Conservation (phyloP, 192 early-diverging fungal species). For the Backusella tarrabulga region DNA sequence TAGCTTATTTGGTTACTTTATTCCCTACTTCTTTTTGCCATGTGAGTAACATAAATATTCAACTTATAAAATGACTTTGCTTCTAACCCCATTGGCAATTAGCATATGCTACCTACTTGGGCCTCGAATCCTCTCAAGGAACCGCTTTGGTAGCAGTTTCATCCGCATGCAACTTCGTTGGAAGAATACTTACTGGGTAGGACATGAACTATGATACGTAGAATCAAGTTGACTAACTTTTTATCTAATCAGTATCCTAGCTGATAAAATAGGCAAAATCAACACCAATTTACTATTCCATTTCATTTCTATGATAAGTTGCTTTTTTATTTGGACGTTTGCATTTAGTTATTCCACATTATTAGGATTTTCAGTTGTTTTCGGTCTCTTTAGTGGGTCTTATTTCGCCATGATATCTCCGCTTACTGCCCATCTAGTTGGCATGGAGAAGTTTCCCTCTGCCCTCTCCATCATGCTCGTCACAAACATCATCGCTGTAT, state of each 20-base stretch:
- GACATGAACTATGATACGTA: not conserved
- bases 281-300: constrained; percentile 30
- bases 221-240: not conserved
- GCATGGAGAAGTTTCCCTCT: constrained; percentile 23
- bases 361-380: constrained; percentile 30
- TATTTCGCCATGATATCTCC: constrained; percentile 34
- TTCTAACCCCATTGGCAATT: not conserved
- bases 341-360: constrained; percentile 24
- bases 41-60: constrained; percentile 3
- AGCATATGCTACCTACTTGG: constrained; percentile 27
- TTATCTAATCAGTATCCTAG: constrained; percentile 1
- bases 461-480: constrained; percentile 23
- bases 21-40: constrained; percentile 32
- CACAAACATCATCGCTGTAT: constrained; percentile 25
- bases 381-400: constrained; percentile 32
- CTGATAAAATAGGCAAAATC: constrained; percentile 31
- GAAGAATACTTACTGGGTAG: constrained; percentile 23
- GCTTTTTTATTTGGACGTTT: constrained; percentile 34
- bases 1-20: constrained; percentile 22
- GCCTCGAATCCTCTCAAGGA: constrained; percentile 19
- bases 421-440: constrained; percentile 15
- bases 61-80: not conserved
- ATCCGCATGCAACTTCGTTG: constrained; percentile 24
- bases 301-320: constrained; percentile 16
- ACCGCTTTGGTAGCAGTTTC: constrained; percentile 19